Evolutionary conservation across 164 flowering plant species (phyloP).

Genomic region (Santalum album): DNA sequence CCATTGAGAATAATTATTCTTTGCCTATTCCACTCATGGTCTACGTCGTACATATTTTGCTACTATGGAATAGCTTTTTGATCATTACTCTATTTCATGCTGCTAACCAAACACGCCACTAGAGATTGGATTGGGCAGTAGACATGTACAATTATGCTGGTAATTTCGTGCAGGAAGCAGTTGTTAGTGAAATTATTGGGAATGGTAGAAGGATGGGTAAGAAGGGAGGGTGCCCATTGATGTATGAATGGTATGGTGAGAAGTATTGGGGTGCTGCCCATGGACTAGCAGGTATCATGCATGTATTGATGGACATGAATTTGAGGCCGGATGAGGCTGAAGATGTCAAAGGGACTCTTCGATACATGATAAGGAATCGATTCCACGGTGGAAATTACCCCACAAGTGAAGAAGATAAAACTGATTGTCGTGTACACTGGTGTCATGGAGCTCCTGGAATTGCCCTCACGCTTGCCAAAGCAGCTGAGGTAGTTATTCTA

Average conservation of each 20-base stretch:
- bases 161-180: conserved; percentile 13
- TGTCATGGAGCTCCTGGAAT: conserved; percentile 12
- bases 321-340: conserved; percentile 2
- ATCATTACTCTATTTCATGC: too few species aligned
- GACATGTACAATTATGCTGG: too few species aligned
- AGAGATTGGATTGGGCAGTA: too few species aligned
- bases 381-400: conserved; percentile 10
- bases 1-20: too few species aligned
- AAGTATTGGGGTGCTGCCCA: conserved; percentile 35
- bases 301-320: conserved; percentile 9
- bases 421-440: conserved; percentile 5
- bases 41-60: too few species aligned
- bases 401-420: conserved; percentile 1
- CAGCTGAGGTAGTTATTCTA: conserved; percentile 2
- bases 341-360: conserved; percentile 1
- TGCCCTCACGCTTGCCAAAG: conserved; percentile 8
- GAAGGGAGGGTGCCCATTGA: conserved; percentile 18
- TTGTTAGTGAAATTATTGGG: conserved; percentile 21
- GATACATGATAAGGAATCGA: conserved; percentile 6
- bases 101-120: too few species aligned
- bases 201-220: conserved; percentile 17
- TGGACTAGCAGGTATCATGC: conserved; percentile 9
- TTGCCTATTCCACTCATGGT: too few species aligned
- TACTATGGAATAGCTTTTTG: too few species aligned
- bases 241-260: conserved; percentile 35